These are phyloP conservation scores for Epichloe scottii DNA, from an alignment of 2,329 filamentous ascomycete species.

Conservation along the genomic window DNA sequence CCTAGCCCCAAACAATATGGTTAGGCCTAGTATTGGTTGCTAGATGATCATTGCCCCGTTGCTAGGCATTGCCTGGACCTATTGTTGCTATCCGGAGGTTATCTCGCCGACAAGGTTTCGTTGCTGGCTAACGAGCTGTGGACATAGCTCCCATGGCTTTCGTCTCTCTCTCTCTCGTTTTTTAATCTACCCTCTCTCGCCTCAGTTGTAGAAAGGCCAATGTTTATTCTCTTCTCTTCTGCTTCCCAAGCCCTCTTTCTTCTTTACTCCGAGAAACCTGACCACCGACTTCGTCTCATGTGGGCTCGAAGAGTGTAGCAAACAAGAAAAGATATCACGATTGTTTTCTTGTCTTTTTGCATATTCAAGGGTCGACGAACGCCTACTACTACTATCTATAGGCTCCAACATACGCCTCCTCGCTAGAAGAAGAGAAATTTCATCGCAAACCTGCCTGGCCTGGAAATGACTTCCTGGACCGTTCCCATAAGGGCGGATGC, in stretches of 20 bases:
- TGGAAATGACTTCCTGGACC: slow-evolving; percentile 24
- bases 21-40: slow-evolving; percentile 6
- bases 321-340: neutral
- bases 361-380: neutral
- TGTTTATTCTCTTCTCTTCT: neutral
- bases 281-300: neutral
- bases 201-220: neutral
- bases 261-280: neutral
- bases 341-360: neutral
- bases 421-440: too few species aligned
- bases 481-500: slow-evolving; percentile 22
- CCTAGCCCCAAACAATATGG: slow-evolving; percentile 5
- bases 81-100: slow-evolving; percentile 6
- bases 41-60: slow-evolving; percentile 7
- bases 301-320: neutral
- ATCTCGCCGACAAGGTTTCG: slow-evolving; percentile 5
- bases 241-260: neutral
- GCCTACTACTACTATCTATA: neutral
- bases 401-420: neutral
- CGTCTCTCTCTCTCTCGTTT: neutral
- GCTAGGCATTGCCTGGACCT: slow-evolving; percentile 5
- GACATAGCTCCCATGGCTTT: slow-evolving; percentile 2
- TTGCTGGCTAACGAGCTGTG: neutral
- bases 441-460: neutral
- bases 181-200: neutral